Percentiles rank a stretch among this genome's conserved stretches.
phyloP scores from a whole-genome alignment of 768 basidiomycete genomes.

The Goffeauzyma gilvescens region DNA sequence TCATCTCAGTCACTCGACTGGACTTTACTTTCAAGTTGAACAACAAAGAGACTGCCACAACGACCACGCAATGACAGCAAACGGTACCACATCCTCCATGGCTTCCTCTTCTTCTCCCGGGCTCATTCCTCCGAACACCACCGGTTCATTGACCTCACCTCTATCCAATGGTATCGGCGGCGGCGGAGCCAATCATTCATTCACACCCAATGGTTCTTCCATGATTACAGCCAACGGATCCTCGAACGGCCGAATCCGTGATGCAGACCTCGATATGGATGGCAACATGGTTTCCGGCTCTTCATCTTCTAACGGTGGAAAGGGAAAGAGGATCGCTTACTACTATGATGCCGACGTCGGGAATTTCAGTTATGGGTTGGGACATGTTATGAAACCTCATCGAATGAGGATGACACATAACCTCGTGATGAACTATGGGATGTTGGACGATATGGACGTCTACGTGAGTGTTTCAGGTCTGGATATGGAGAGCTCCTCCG shows the following conservation, averaged over 20 bases:
- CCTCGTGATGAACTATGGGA: slow-evolving; percentile 69
- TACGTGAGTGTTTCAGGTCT: slow-evolving; percentile 45
- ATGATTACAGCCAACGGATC: neutral
- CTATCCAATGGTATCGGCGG: too few species aligned
- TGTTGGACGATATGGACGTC: slow-evolving; percentile 87
- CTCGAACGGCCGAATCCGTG: neutral
- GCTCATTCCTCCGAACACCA: neutral
- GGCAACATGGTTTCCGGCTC: neutral
- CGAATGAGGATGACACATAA: slow-evolving; percentile 87
- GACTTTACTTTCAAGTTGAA: too few species aligned
- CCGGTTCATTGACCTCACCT: neutral
- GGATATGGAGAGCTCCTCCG: too few species aligned
- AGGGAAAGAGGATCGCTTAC: slow-evolving; percentile 10
- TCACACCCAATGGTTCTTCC: too few species aligned
- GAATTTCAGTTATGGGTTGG: slow-evolving; percentile 61
- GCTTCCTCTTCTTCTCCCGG: neutral
- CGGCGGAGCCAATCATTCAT: too few species aligned
- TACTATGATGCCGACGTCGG: slow-evolving; percentile 36
- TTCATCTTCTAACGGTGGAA: too few species aligned
- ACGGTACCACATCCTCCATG: neutral
- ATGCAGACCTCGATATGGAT: neutral
- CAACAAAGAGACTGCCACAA: too few species aligned
- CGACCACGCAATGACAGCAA: too few species aligned
- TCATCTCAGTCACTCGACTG: too few species aligned
- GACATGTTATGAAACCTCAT: slow-evolving; percentile 92